Percentiles rank a stretch among this genome's conserved stretches.
Conservation (phyloP, 768 basidiomycete species). For the Termitomyces sp. region DNA sequence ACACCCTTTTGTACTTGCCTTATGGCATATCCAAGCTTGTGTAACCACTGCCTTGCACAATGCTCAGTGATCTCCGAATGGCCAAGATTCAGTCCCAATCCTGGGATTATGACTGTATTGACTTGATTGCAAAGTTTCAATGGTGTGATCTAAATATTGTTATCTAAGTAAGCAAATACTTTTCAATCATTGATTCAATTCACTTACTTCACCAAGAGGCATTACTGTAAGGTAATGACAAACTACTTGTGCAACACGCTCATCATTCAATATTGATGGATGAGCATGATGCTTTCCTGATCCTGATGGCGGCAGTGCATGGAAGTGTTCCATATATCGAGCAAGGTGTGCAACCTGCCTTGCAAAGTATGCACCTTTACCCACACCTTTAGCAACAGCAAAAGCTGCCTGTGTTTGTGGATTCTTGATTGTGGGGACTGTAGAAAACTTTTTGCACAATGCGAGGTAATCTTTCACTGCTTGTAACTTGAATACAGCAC, state of each 20-base stretch:
- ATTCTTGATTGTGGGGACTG: slow-evolving; percentile 1
- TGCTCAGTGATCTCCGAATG: neutral
- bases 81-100: neutral
- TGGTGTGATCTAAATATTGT: neutral
- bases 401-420: neutral
- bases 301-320: slow-evolving; percentile 7
- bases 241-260: slow-evolving; percentile 9
- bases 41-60: neutral
- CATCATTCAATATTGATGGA: slow-evolving; percentile 14
- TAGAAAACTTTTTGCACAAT: slow-evolving; percentile 2
- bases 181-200: neutral
- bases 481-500: slow-evolving; percentile 8
- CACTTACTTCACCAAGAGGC: slow-evolving; percentile 2
- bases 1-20: neutral
- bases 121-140: neutral
- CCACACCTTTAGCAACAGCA: neutral
- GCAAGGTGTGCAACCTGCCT: neutral
- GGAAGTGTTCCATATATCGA: slow-evolving; percentile 2
- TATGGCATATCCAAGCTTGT: neutral
- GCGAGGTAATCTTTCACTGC: slow-evolving; percentile 9
- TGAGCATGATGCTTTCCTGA: slow-evolving; percentile 15
- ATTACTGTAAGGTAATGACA: slow-evolving; percentile 9
- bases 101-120: neutral
- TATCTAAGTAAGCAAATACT: too few species aligned
- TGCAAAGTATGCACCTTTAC: slow-evolving; percentile 1